phyloP scores from a whole-genome alignment of 805 yeast genomes.

The Ogataea corticis region DNA sequence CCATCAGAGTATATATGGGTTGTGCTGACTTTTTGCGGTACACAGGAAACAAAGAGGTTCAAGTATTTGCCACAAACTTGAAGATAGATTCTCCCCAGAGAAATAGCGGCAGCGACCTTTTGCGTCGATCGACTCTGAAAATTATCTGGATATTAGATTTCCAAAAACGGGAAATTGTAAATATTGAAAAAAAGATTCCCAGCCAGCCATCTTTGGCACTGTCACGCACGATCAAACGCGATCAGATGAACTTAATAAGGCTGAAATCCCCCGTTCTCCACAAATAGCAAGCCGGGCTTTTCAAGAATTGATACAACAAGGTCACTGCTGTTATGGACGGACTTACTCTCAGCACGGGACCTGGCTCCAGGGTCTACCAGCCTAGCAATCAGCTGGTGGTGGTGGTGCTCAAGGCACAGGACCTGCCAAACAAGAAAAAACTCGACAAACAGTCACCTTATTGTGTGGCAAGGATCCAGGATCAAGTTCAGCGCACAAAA shows the following conservation, averaged over 20 bases:
- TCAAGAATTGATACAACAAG: too few species aligned
- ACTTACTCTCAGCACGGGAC: constrained; percentile 7
- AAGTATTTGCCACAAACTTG: neutral
- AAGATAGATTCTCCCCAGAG: too few species aligned
- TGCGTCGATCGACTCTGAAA: constrained; percentile 4
- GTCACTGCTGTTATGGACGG: constrained; percentile 1
- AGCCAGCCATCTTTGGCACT: constrained; percentile 6
- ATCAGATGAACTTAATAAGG: neutral
- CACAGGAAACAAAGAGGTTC: too few species aligned
- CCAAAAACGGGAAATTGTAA: constrained; percentile 5
- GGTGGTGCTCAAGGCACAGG: constrained; percentile 78
- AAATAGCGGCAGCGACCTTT: neutral
- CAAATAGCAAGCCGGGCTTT: neutral
- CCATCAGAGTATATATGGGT: too few species aligned
- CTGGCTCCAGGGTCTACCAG: constrained; percentile 10
- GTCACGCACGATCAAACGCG: neutral
- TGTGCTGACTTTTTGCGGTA: too few species aligned
- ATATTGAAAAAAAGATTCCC: neutral
- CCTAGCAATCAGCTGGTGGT: constrained; percentile 61
- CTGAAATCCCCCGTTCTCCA: neutral
- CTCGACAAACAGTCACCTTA: constrained; percentile 94
- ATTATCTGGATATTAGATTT: neutral
- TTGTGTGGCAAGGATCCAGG: constrained; percentile 78
- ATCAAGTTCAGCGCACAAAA: constrained; percentile 76
- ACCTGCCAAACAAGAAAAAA: constrained; percentile 80